These are phyloP conservation scores for Venturiaceae sp. DNA, from an alignment of 2,329 filamentous ascomycete genomes.

Conservation along the genomic window DNA sequence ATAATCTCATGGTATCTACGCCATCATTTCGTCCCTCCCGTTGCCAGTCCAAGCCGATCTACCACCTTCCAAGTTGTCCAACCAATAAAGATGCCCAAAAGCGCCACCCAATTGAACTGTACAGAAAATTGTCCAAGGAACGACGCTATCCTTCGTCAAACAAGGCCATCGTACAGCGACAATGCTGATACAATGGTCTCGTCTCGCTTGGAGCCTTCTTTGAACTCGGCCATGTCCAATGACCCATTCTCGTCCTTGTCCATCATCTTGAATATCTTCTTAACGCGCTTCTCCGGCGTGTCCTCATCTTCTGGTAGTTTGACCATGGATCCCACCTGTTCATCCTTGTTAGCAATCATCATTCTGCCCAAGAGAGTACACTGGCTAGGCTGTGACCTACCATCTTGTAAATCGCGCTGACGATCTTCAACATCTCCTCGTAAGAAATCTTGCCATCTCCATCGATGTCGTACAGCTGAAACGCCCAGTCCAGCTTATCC, in stretches of 20 bases:
- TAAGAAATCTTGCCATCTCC: conserved; percentile 98
- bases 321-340: conserved; percentile 94
- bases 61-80: not conserved
- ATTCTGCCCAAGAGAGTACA: not conserved
- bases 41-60: not conserved
- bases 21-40: not conserved
- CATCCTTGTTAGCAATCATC: conserved; percentile 12
- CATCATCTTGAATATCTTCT: conserved; percentile 99
- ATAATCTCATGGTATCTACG: not conserved
- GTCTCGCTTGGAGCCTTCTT: conserved; percentile 96
- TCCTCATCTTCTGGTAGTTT: conserved; percentile 98
- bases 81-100: not conserved
- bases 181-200: conserved; percentile 97
- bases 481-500: conserved; percentile 98
- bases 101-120: not conserved
- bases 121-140: not conserved
- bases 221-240: conserved; percentile 95
- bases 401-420: conserved; percentile 99
- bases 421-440: conserved; percentile 97
- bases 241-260: conserved; percentile 99
- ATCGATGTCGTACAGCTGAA: conserved; percentile 98
- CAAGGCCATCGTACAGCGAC: conserved; percentile 90
- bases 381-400: conserved; percentile 37
- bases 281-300: conserved; percentile 94
- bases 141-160: conserved; percentile 37